These are phyloP conservation scores for Micractinium sp. DNA, from an alignment of 139 green algal species.

Conservation along the genomic window DNA sequence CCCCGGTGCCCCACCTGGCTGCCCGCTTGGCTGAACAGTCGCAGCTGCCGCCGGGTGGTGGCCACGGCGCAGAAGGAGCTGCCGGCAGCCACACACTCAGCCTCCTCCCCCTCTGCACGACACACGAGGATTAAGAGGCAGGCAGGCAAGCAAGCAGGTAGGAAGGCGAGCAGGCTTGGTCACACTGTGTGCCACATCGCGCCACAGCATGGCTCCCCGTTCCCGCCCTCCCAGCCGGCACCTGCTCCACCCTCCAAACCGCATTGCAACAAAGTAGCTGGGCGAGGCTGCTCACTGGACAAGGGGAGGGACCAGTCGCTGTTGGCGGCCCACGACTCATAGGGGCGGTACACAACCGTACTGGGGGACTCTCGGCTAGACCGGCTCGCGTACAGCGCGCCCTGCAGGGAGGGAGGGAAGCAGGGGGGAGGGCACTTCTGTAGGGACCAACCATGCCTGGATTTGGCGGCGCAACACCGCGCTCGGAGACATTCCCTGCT, in stretches of 20 bases:
- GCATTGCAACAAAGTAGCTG: no score
- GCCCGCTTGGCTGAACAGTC: conserved; percentile 77
- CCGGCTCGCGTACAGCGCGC: conserved; percentile 66
- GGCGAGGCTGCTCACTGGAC: conserved; percentile 39
- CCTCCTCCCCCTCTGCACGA: conserved; percentile 66
- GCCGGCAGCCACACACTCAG: conserved; percentile 69
- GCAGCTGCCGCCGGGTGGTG: conserved; percentile 71
- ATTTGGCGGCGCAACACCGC: not conserved
- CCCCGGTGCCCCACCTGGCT: not conserved
- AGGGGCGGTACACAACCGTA: conserved; percentile 78
- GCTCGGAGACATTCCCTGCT: no score
- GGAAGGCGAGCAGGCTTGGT: not conserved
- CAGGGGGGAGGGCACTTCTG: not conserved
- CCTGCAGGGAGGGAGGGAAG: conserved; percentile 33
- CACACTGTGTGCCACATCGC: not conserved
- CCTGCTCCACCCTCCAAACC: not conserved
- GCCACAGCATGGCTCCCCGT: not conserved
- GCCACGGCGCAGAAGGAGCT: conserved; percentile 65
- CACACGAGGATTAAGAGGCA: not conserved
- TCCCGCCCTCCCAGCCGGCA: not conserved
- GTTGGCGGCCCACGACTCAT: conserved; percentile 79
- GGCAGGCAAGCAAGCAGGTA: not conserved
- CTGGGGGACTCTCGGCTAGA: conserved; percentile 34
- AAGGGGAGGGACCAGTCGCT: conserved; percentile 80
- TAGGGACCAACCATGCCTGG: not conserved